Percentiles rank a stretch among this genome's conserved stretches.
These are phyloP conservation scores for Neltuma alba DNA, from an alignment of 306 rosid genomes.

Conservation along the genomic window DNA sequence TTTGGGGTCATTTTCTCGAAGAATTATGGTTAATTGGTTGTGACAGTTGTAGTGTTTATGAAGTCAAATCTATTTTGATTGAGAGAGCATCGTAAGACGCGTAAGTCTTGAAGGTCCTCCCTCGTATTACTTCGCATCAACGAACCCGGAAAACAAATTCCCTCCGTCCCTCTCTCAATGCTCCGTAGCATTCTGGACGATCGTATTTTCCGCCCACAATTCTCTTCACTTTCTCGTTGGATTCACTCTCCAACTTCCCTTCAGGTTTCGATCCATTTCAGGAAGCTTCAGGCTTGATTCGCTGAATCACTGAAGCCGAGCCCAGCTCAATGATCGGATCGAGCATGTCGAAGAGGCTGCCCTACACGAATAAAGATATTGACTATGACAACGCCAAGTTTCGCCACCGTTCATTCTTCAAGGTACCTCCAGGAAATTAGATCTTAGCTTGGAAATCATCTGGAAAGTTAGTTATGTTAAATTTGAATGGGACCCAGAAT, in stretches of 20 bases:
- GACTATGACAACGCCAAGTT: conserved; percentile 98
- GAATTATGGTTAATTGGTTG: background rate
- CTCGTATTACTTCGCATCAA: background rate
- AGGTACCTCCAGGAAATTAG: conserved; percentile 47
- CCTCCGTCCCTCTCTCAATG: background rate
- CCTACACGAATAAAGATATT: conserved; percentile 87
- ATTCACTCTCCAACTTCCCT: background rate
- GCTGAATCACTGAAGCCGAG: conserved; percentile 19
- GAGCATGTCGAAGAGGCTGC: conserved; percentile 79
- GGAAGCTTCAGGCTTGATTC: background rate
- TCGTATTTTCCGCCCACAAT: conserved; percentile 23
- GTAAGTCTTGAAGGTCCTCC: background rate
- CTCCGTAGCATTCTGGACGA: background rate
- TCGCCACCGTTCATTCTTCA: conserved; percentile 80
- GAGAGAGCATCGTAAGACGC: background rate
- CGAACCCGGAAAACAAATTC: background rate
- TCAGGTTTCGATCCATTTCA: conserved; percentile 16
- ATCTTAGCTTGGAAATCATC: background rate
- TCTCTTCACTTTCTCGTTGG: conserved; percentile 24
- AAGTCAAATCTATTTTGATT: background rate
- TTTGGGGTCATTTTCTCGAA: too few relatives aligned
- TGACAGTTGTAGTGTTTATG: background rate
- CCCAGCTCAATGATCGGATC: conserved; percentile 49
- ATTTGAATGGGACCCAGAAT: conserved; percentile 10
- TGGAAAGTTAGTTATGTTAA: background rate